These are phyloP conservation scores for Sordaria brevicollis DNA, from an alignment of 495 filamentous ascomycete genomes.

Conservation along the genomic window DNA sequence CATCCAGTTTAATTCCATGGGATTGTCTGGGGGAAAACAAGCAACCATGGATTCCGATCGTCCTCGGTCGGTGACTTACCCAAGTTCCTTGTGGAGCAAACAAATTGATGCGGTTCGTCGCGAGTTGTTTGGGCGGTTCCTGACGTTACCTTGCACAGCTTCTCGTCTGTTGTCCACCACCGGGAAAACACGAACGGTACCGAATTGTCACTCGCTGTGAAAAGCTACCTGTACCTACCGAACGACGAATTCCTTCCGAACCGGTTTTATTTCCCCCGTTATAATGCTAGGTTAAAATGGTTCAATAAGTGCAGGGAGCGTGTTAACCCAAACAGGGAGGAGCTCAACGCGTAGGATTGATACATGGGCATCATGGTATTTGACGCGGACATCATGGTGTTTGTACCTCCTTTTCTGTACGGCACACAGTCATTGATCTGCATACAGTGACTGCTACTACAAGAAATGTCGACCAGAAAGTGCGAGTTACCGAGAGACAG, in stretches of 20 bases:
- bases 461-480: neutral
- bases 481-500: neutral
- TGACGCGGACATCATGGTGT: neutral
- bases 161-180: neutral
- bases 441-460: neutral
- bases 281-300: neutral
- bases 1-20: neutral
- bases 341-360: neutral
- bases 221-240: too few species aligned
- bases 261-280: neutral
- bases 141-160: neutral
- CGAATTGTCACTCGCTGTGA: neutral
- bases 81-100: neutral
- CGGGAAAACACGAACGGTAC: neutral
- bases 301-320: neutral
- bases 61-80: neutral
- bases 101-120: too few species aligned
- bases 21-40: neutral
- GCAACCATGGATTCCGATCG: neutral
- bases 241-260: neutral
- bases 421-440: neutral
- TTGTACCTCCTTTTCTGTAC: neutral
- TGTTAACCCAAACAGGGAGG: neutral
- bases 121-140: neutral
- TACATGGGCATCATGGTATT: too few species aligned